Base-by-base conservation (phyloP, 352 stramenopile genomes). In the Albugo laibachii region DNA sequence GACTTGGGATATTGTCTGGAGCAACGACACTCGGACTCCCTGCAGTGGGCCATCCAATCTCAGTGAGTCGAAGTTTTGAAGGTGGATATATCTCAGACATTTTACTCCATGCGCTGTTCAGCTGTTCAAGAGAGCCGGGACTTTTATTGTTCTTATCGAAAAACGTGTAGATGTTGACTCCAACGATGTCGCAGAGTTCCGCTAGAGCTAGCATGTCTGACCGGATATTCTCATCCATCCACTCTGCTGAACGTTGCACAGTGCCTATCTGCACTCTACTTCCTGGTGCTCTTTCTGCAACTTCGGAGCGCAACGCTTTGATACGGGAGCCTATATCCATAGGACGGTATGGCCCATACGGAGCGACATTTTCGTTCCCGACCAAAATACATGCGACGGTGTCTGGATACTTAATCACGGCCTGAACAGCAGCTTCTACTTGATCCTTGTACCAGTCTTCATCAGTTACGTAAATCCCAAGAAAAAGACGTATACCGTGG, bases 161-260 rank as follows among this genome's bases (percentile, higher is more conserved):
- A 59, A 86, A 86, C 2, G 71, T 72, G 42, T 84, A 84, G 45
- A 83, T 79, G 48, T 84, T 87, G 36, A 89, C 77, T 13, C 74
- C 74, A 10, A 85, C 45, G 52, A 89, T 82, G 51, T 89, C 77
- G 35, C 60, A 74, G 18, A 55, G 63, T 6, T 16, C 48, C 12
- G 66, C 69, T 0, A 91, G 55, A 16, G 54, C 57, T 1, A 61
- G 41, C 57, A 86, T 87, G 3, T 57, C 56, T 0, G 40, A 34
- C 8, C 55, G 57, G 1, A 54, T 55, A 12, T 36, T 50, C 0
- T 40, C 15, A 4, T 66, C 53, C 15, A 77, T 52, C 66, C 68
- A 91, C 49, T 89, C 74, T 12, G 66, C 63, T 5, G 63, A 57
- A 5, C 69, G 67, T 53, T 91, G 77, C 5, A 82, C 70, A 0